Percentiles rank a stretch among this genome's conserved stretches.
Evolutionary conservation across 148 eudicot species (phyloP).

Genomic region (Rhododendron vialii): DNA sequence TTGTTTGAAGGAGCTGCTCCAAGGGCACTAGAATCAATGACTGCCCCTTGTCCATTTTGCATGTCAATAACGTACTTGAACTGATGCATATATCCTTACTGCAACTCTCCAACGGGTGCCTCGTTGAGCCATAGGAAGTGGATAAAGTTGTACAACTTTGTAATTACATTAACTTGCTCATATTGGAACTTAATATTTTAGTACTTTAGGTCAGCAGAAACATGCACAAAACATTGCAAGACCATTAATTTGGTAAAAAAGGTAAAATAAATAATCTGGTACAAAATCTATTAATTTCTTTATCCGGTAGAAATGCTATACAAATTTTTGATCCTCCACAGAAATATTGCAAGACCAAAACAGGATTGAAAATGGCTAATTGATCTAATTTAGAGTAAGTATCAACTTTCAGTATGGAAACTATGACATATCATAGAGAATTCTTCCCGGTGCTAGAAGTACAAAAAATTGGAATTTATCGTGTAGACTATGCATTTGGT

Average conservation of each 20-base stretch:
- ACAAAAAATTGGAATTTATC: not conserved
- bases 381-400: not conserved
- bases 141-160: slow-evolving; percentile 64
- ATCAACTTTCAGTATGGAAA: not conserved
- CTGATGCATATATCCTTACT: slow-evolving; percentile 22
- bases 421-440: not conserved
- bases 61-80: not conserved
- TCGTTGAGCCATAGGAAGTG: slow-evolving; percentile 84
- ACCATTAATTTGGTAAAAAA: not conserved
- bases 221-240: not conserved
- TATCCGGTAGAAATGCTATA: not conserved
- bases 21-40: not conserved
- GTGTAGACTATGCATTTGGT: not conserved
- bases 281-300: not conserved
- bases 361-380: not conserved
- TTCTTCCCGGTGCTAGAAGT: not conserved
- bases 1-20: not conserved
- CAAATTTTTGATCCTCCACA: not conserved
- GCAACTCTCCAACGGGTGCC: slow-evolving; percentile 86
- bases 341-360: not conserved
- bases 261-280: not conserved
- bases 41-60: not conserved
- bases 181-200: not conserved
- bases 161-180: slow-evolving; percentile 69
- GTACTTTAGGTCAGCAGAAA: not conserved